Percentiles rank a stretch among this genome's conserved stretches.
phyloP scores from a whole-genome alignment of 441 rosid genomes.

The Monsonia emarginata region DNA sequence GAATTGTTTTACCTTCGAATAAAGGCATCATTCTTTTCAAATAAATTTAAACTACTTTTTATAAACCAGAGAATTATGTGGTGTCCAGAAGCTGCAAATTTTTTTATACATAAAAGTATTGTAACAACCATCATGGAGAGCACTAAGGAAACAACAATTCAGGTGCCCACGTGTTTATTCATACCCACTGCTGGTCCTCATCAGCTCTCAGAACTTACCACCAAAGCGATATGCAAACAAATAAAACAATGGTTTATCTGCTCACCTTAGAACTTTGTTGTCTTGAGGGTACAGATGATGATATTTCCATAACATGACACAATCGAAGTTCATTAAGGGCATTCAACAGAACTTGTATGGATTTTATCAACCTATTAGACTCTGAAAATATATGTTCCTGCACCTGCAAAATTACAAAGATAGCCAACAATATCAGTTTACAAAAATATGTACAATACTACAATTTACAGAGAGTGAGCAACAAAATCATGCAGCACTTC shows the following conservation, averaged over 20 bases:
- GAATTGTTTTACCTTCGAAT: neutral
- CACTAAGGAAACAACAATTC: neutral
- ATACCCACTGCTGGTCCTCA: neutral
- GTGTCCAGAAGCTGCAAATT: neutral
- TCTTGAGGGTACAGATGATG: slow-evolving; percentile 35
- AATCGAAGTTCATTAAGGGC: slow-evolving; percentile 83
- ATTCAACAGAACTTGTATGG: slow-evolving; percentile 74
- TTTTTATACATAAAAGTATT: neutral
- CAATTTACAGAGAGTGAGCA: neutral
- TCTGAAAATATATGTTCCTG: slow-evolving; percentile 60
- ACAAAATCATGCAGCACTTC: neutral
- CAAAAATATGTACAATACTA: neutral
- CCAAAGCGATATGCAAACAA: slow-evolving; percentile 3
- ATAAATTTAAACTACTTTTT: neutral
- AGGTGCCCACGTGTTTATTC: neutral
- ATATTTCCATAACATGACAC: slow-evolving; percentile 55
- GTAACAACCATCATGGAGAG: neutral
- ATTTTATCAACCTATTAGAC: slow-evolving; percentile 65
- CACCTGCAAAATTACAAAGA: slow-evolving; percentile 44
- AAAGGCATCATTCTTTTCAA: neutral
- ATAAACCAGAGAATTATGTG: neutral
- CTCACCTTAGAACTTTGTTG: slow-evolving; percentile 58
- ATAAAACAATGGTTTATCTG: slow-evolving; percentile 11
- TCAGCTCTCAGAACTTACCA: neutral
- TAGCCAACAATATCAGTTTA: slow-evolving; percentile 2